Evolutionary conservation across 2,329 filamentous ascomycete genomes (phyloP).

Genomic region (Torrubiella hemipterigena): DNA sequence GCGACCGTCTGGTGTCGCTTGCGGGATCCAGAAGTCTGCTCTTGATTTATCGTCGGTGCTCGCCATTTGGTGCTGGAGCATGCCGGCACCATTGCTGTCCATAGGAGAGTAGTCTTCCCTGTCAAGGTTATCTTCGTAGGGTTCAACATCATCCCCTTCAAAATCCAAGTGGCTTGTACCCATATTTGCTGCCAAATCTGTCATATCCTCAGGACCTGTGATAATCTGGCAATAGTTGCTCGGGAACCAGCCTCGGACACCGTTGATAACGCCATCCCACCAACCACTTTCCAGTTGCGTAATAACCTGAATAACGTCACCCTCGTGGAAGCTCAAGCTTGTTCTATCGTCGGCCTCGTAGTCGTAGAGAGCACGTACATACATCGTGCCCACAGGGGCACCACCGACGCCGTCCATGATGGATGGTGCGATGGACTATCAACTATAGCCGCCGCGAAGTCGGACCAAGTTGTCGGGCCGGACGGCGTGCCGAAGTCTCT

Average conservation of each 20-base stretch:
- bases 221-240: slow-evolving; percentile 97
- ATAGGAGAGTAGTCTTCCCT: slow-evolving; percentile 54
- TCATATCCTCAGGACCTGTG: slow-evolving; percentile 60
- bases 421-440: too few species aligned
- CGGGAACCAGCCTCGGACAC: slow-evolving; percentile 94
- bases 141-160: slow-evolving; percentile 50
- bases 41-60: slow-evolving; percentile 59
- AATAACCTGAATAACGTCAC: slow-evolving; percentile 96
- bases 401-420: slow-evolving; percentile 51
- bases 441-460: too few species aligned
- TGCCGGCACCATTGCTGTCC: slow-evolving; percentile 19
- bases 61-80: too few species aligned
- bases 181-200: slow-evolving; percentile 45
- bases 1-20: slow-evolving; percentile 85
- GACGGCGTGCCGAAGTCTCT: slow-evolving; percentile 9
- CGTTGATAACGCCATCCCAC: slow-evolving; percentile 99
- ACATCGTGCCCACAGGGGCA: slow-evolving; percentile 59
- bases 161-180: slow-evolving; percentile 45
- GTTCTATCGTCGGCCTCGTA: slow-evolving; percentile 97
- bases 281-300: slow-evolving; percentile 96
- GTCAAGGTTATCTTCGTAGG: slow-evolving; percentile 57
- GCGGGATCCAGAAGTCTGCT: slow-evolving; percentile 96
- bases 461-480: too few species aligned
- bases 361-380: slow-evolving; percentile 91
- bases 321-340: slow-evolving; percentile 90